Percentiles rank a stretch among this genome's conserved stretches.
These are phyloP conservation scores for Diaporthe vaccinii DNA, from an alignment of 2,329 filamentous ascomycete genomes.

Conservation along the genomic window DNA sequence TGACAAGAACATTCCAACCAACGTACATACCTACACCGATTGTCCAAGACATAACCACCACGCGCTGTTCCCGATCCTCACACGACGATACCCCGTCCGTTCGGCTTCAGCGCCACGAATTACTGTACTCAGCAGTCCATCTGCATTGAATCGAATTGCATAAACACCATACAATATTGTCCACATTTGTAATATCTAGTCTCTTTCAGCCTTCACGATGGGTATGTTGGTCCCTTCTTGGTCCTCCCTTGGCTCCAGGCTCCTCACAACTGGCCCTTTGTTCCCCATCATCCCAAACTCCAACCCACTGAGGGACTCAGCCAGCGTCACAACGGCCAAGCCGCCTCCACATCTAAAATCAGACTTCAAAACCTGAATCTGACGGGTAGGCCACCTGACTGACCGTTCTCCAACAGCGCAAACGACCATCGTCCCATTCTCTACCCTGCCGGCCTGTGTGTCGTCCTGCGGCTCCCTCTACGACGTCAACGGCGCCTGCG, in stretches of 20 bases:
- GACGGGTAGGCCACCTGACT: conserved; percentile 14
- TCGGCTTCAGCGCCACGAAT: conserved; percentile 6
- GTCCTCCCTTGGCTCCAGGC: background rate
- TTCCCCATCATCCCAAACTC: background rate
- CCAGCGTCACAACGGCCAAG: conserved; percentile 13
- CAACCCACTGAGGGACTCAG: background rate
- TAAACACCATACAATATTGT: conserved; percentile 13
- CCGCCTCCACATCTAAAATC: background rate
- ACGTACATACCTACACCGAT: conserved; percentile 15
- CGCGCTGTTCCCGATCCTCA: background rate
- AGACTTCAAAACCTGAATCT: conserved; percentile 24
- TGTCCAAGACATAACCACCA: conserved; percentile 7
- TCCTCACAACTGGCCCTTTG: background rate
- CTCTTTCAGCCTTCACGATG: conserved; percentile 28
- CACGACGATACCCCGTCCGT: conserved; percentile 4
- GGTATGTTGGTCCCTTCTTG: conserved; percentile 29
- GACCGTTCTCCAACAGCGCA: conserved; percentile 44
- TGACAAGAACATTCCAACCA: conserved; percentile 25
- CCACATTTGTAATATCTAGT: conserved; percentile 28
- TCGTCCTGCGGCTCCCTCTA: conserved; percentile 70
- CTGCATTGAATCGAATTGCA: background rate
- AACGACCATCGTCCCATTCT: conserved; percentile 71
- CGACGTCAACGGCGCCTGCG: conserved; percentile 80
- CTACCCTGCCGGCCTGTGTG: conserved; percentile 73
- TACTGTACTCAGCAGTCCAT: background rate